phyloP scores from a whole-genome alignment of 1,284 basidiomycete species.

The Rhodotorula sp. region DNA sequence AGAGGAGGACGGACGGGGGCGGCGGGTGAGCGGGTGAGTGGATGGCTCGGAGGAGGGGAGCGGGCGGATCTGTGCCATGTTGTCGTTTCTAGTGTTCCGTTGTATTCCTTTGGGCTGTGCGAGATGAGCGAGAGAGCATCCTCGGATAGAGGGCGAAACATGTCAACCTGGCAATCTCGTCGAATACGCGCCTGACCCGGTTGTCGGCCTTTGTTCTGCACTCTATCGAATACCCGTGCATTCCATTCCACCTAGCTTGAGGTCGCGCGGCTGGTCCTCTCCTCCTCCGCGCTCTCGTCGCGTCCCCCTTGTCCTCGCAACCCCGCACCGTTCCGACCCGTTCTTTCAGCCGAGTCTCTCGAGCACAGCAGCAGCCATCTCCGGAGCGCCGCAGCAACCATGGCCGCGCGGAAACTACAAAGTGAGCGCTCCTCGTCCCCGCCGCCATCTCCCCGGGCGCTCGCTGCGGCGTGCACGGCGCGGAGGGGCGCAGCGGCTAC shows the following conservation, averaged over 20 bases:
- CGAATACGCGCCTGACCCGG: too few relatives aligned
- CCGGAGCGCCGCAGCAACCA: constrained; percentile 14
- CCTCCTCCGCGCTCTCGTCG: too few relatives aligned
- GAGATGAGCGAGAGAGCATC: too few relatives aligned
- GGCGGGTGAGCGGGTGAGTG: neutral
- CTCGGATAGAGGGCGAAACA: neutral
- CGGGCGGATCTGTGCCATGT: neutral
- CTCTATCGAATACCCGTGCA: neutral
- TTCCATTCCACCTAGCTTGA: too few relatives aligned
- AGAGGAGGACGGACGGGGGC: neutral
- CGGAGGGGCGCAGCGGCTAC: neutral
- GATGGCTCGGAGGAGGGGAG: too few relatives aligned
- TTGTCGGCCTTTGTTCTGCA: neutral
- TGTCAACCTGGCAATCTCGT: neutral
- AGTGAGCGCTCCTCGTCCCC: constrained; percentile 33
- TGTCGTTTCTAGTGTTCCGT: neutral
- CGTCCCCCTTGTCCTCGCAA: neutral
- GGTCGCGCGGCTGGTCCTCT: neutral
- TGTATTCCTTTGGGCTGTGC: too few relatives aligned
- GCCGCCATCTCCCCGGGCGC: neutral
- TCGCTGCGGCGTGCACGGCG: neutral
- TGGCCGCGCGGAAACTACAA: constrained; percentile 48
- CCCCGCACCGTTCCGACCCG: neutral
- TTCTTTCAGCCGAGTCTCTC: neutral
- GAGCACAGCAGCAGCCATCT: neutral